Evolutionary conservation across 345 rosid genomes (phyloP).

Genomic region (Murraya koenigii): DNA sequence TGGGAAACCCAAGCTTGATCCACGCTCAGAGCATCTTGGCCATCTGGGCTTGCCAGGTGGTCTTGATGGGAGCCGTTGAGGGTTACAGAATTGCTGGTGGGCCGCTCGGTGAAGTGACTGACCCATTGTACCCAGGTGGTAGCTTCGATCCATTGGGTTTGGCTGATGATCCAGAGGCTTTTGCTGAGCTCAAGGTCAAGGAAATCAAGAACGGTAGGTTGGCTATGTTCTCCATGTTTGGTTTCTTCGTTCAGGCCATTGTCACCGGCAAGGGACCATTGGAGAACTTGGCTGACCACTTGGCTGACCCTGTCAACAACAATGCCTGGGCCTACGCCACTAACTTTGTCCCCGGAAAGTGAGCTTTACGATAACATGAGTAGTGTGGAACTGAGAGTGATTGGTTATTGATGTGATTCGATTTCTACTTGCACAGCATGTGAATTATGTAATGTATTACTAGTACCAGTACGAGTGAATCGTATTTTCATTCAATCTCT

Average conservation of each 20-base stretch:
- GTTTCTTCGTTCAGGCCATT: conserved; percentile 83
- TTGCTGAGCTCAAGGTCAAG: conserved; percentile 79
- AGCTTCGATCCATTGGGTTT: conserved; percentile 85
- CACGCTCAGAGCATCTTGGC: conserved; percentile 82
- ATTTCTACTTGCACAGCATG: neutral
- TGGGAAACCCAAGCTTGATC: conserved; percentile 80
- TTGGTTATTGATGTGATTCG: neutral
- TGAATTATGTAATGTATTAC: neutral
- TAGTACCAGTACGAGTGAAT: neutral
- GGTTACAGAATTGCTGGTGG: conserved; percentile 73
- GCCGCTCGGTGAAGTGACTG: conserved; percentile 65
- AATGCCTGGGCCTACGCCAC: conserved; percentile 89
- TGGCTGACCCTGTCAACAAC: conserved; percentile 86
- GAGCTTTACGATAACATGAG: conserved; percentile 16
- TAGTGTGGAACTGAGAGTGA: neutral
- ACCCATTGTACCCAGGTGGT: conserved; percentile 75
- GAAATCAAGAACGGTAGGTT: conserved; percentile 79
- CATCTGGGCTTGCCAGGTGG: conserved; percentile 67
- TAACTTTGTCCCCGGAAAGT: conserved; percentile 88
- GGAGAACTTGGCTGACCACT: conserved; percentile 81
- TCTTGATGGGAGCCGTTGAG: conserved; percentile 75
- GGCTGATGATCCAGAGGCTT: conserved; percentile 84
- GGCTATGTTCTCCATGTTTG: conserved; percentile 90
- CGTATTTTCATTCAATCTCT: neutral
- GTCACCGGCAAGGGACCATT: conserved; percentile 82